Base-by-base conservation (phyloP, 1,284 basidiomycete genomes). In the Flammula alnicola region DNA sequence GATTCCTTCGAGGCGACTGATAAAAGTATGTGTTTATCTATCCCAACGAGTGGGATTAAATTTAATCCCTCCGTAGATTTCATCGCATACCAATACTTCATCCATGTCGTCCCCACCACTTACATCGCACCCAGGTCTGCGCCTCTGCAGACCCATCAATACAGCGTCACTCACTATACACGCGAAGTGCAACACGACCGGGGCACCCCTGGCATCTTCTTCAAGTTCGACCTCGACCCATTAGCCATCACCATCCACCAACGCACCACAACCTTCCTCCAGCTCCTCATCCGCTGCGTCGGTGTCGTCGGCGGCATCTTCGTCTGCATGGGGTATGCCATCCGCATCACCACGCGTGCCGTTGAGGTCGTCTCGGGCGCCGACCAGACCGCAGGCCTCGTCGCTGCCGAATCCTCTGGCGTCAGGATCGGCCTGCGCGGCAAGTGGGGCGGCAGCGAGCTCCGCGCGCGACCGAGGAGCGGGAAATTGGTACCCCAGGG, bases 141-240 rank as follows among this genome's bases (percentile, higher is more conserved):
- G 20, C 82, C 86, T 7, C 67, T 91, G n/a, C 68, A 83, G 25
- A 99, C 96, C 0, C 87, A 95, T 62, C 91, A 98, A 69, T 98
- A 99, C 73, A 93, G 91, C 41, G 96, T 98, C 1, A 98, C 93
- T 0, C 93, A 98, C 69, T 96, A 98, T 68, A 85, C 83, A 2
- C 83, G 92, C 10, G 77, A 80, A 11, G 76, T 97, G 9, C 77
- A 86, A 37, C 91, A 94, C 63, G 84, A 90, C 52, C 70, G 76
- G 20, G 92, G 90, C 3, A 88, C 93, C 0, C 96, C 96, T 0
- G 93, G 93, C 12, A 95, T 96, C 63, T 96, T 95, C 77, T 95
- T 96, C 86, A 95, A 96, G 68, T 98, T 94, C 66, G 96, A 99
- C 55, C 74, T 98, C 22, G 96, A 99, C 65, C 93, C 95, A 1